Conservation (phyloP, 2,329 filamentous ascomycete species). For the Aspergillus clavatus region DNA sequence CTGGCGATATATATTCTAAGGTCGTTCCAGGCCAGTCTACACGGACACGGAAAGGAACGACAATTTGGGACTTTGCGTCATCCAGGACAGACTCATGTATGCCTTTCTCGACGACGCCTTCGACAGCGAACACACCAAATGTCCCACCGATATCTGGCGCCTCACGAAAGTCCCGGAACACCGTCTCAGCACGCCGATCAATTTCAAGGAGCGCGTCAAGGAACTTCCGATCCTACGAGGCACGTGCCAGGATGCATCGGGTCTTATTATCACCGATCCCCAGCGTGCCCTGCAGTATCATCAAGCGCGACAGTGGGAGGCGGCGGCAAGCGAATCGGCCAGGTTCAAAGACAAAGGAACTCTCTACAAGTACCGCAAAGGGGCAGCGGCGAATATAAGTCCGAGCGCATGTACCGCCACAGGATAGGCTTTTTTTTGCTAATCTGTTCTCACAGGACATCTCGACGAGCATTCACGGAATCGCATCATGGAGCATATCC, state of each 20-base stretch:
- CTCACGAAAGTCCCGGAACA: slow-evolving; percentile 18
- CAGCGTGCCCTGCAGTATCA: slow-evolving; percentile 7
- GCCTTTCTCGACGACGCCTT: slow-evolving; percentile 21
- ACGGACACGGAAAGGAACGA: slow-evolving; percentile 18
- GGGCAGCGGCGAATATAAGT: slow-evolving; percentile 13
- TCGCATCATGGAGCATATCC: slow-evolving; percentile 5
- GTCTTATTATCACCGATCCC: slow-evolving; percentile 10
- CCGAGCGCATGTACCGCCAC: no score
- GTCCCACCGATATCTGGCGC: slow-evolving; percentile 16
- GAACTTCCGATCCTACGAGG: slow-evolving; percentile 15
- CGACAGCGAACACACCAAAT: slow-evolving; percentile 17
- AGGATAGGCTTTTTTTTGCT: no score
- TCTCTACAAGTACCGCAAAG: slow-evolving; percentile 20
- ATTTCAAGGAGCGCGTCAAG: slow-evolving; percentile 17
- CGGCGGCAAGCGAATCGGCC: slow-evolving; percentile 7
- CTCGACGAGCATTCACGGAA: slow-evolving; percentile 1
- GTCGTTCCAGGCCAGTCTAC: slow-evolving; percentile 9
- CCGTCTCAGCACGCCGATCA: slow-evolving; percentile 18
- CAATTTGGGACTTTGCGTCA: slow-evolving; percentile 16
- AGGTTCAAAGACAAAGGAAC: slow-evolving; percentile 9
- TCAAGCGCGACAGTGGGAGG: slow-evolving; percentile 9
- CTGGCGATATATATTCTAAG: slow-evolving; percentile 5
- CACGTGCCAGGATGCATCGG: slow-evolving; percentile 5
- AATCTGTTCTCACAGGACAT: slow-evolving; percentile 3
- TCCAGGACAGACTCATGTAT: slow-evolving; percentile 20